These are phyloP conservation scores for Yarrowia porcina DNA, from an alignment of 805 yeast genomes.

Conservation along the genomic window DNA sequence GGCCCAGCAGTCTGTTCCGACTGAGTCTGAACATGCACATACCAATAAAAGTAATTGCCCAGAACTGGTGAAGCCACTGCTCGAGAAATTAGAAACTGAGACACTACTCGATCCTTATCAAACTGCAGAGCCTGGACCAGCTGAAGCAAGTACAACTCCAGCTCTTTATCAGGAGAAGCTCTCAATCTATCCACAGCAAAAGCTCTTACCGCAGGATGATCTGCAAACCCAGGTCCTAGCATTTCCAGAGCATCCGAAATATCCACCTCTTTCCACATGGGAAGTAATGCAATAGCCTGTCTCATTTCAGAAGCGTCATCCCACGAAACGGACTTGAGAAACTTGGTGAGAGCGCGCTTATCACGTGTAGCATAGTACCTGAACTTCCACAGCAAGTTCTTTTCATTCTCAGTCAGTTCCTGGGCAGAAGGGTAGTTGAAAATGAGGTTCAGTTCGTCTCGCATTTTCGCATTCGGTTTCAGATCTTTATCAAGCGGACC, in stretches of 20 bases:
- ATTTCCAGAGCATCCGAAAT: slow-evolving; percentile 84
- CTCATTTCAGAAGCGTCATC: slow-evolving; percentile 74
- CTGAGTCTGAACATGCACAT: slow-evolving; percentile 78
- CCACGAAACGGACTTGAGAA: slow-evolving; percentile 85
- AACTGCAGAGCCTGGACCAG: slow-evolving; percentile 87
- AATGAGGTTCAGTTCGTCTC: slow-evolving; percentile 69
- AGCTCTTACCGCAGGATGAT: slow-evolving; percentile 62
- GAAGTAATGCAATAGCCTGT: slow-evolving; percentile 72
- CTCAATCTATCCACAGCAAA: slow-evolving; percentile 84
- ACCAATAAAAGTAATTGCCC: slow-evolving; percentile 89
- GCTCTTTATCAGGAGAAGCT: slow-evolving; percentile 73
- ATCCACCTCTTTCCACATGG: slow-evolving; percentile 70
- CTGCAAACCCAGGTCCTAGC: slow-evolving; percentile 72
- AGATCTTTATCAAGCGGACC: slow-evolving; percentile 76
- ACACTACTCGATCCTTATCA: slow-evolving; percentile 46
- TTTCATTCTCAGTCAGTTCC: slow-evolving; percentile 74
- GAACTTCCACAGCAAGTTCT: slow-evolving; percentile 85
- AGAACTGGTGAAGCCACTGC: slow-evolving; percentile 62
- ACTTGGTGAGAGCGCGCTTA: slow-evolving; percentile 68
- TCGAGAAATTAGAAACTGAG: slow-evolving; percentile 67
- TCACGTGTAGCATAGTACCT: slow-evolving; percentile 74
- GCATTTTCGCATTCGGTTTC: slow-evolving; percentile 79
- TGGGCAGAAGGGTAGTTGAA: slow-evolving; percentile 79
- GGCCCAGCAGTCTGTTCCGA: slow-evolving; percentile 47
- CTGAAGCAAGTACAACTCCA: slow-evolving; percentile 79